Conservation (phyloP, 306 rosid species). For the Prunus davidiana region DNA sequence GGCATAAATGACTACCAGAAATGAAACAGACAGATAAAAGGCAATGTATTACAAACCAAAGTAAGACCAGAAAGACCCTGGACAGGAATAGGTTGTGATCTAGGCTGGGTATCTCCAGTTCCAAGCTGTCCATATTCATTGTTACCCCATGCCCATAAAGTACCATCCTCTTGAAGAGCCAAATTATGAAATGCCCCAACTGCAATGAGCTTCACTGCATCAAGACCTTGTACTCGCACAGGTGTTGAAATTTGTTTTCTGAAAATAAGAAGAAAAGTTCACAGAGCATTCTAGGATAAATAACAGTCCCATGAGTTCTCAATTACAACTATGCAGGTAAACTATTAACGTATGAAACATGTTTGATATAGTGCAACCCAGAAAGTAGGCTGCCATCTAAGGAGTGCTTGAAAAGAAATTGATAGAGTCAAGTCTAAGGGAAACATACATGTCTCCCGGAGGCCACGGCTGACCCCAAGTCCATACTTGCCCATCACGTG, state of each 20-base stretch:
- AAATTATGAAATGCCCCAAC: slow-evolving; percentile 99
- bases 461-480: slow-evolving; percentile 99
- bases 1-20: background rate
- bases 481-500: slow-evolving; percentile 95
- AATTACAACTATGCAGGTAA: slow-evolving; percentile 14
- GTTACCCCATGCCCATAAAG: slow-evolving; percentile 99
- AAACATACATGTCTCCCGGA: slow-evolving; percentile 91
- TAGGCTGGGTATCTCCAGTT: slow-evolving; percentile 99
- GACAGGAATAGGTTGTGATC: slow-evolving; percentile 94
- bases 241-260: slow-evolving; percentile 95
- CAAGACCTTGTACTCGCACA: slow-evolving; percentile 97
- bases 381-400: background rate
- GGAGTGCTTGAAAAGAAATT: background rate
- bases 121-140: slow-evolving; percentile 99
- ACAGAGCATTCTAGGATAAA: background rate
- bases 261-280: slow-evolving; percentile 18
- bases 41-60: slow-evolving; percentile 54
- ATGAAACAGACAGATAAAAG: slow-evolving; percentile 4
- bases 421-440: slow-evolving; percentile 13
- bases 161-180: slow-evolving; percentile 94
- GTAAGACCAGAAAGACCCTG: slow-evolving; percentile 86
- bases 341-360: background rate
- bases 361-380: slow-evolving; percentile 1
- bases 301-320: slow-evolving; percentile 10
- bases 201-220: slow-evolving; percentile 79